Evolutionary conservation across 2,329 filamentous ascomycete genomes (phyloP), one percentile per base, ranked within the genome.

Genomic region (Fusarium xylarioides): DNA sequence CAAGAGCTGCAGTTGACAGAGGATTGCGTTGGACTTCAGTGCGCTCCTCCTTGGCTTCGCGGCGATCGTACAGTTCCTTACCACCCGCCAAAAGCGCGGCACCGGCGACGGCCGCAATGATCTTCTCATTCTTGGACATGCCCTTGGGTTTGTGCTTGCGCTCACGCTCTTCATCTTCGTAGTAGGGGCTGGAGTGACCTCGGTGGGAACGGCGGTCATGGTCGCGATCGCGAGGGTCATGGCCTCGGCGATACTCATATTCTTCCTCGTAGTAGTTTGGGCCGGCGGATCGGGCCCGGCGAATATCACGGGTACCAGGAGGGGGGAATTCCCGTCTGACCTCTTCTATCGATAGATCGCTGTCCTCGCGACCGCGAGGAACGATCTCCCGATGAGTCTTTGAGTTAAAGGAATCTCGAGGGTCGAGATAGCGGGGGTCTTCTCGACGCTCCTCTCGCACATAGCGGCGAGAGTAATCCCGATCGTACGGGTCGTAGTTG

Each of bases 261-360:
- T 85, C 80, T 71, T 84, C 88, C 64, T 91, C 88, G 79, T 91
- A 88, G 77, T 89, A 86, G 68, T 85, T 83, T 50, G 87, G 86
- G 63, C 91, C 91, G 63, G 88, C 88, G 11, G 92, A 93, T 76
- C 91, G 88, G 75, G 91, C 86, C 65, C 91, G 89, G 74, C 89
- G 88, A 42, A 87, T 78, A 68, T 89, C 88, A 62, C 82, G 81
- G 68, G 86, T 79, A 15, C 74, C 73, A n/a, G 91, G 92, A 11
- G 94, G 93, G 37, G 93, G 93, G 78, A 97, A 97, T 76, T 97
- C 93, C 74, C 94, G 91, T 73, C 90, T 90, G 68, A 97, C 90
- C 83, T 97, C 93, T 83, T 97, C 95, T 79, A 97, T 83, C 5
- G 91, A 91, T 32, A 92, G 84, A 50, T 91, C 91, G 81, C 92